Percentiles rank a stretch among this genome's conserved stretches.
Evolutionary conservation across 2,329 filamentous ascomycete genomes (phyloP).

Genomic region (Meredithiella fracta): DNA sequence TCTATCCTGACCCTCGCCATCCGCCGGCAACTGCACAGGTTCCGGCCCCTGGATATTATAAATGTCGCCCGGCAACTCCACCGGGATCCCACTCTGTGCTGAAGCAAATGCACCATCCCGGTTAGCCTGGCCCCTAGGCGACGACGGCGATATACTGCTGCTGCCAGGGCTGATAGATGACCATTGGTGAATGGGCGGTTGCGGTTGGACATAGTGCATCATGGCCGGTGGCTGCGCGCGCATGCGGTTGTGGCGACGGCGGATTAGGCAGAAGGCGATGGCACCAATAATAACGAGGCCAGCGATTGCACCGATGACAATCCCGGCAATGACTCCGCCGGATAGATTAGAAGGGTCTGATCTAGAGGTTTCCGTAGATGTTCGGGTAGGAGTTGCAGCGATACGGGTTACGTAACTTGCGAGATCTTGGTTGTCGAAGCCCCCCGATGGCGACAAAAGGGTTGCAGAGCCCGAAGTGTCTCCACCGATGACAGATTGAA

Average conservation of each 20-base stretch:
- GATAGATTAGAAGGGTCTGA: conserved; percentile 17
- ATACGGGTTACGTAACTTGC: conserved; percentile 35
- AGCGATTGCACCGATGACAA: conserved; percentile 25
- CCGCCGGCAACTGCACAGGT: conserved; percentile 7
- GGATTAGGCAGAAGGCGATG: conserved; percentile 18
- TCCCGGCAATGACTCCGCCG: conserved; percentile 28
- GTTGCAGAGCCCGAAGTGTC: conserved; percentile 36
- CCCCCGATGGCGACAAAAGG: conserved; percentile 29
- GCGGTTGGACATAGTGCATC: conserved; percentile 3
- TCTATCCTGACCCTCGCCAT: not conserved
- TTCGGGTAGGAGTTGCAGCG: conserved; percentile 29
- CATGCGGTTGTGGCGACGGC: conserved; percentile 17
- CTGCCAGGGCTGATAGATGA: not conserved
- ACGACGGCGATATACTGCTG: not conserved
- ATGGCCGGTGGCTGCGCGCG: conserved; percentile 13
- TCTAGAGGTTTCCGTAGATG: conserved; percentile 14
- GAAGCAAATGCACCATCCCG: not conserved
- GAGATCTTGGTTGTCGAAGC: conserved; percentile 36
- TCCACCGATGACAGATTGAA: conserved; percentile 36
- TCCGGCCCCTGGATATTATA: conserved; percentile 6
- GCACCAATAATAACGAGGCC: conserved; percentile 9
- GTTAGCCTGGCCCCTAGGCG: conserved; percentile 2
- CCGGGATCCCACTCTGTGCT: conserved; percentile 2
- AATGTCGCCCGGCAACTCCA: conserved; percentile 2
- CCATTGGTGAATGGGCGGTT: not conserved